These are phyloP conservation scores for Aspergillus sp. DNA, from an alignment of 2,329 filamentous ascomycete species.

Conservation along the genomic window DNA sequence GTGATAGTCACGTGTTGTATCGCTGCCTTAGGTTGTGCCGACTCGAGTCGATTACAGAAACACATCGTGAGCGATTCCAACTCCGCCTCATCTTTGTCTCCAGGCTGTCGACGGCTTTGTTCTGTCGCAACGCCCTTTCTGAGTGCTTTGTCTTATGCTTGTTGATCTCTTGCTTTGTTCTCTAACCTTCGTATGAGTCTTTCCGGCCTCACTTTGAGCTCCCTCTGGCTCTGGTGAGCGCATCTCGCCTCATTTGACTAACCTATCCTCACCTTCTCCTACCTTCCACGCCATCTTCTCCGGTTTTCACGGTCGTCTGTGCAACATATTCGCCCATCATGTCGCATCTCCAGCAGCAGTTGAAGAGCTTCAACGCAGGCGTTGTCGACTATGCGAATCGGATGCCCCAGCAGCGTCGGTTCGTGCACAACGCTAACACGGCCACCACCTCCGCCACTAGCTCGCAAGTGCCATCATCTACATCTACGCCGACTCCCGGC, in stretches of 20 bases:
- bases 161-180: neutral
- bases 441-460: conserved; percentile 55
- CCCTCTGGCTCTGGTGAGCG: conserved; percentile 8
- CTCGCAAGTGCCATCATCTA: conserved; percentile 47
- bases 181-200: conserved; percentile 3
- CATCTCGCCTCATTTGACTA: conserved; percentile 5
- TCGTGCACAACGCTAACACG: conserved; percentile 45
- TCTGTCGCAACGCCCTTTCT: neutral
- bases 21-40: neutral
- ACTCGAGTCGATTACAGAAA: neutral
- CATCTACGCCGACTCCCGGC: conserved; percentile 29
- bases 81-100: neutral
- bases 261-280: neutral
- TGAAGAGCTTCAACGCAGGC: conserved; percentile 60
- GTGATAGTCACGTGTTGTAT: conserved; percentile 1
- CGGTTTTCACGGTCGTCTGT: neutral
- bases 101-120: neutral
- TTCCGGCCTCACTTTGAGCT: conserved; percentile 3
- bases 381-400: conserved; percentile 64
- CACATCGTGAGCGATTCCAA: neutral
- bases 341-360: conserved; percentile 66
- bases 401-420: conserved; percentile 52
- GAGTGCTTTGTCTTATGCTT: neutral
- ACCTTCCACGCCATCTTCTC: neutral
- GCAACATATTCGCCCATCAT: conserved; percentile 39